Evolutionary conservation across 139 green algal genomes (phyloP).

Genomic region (Axilococcus clingmanii): DNA sequence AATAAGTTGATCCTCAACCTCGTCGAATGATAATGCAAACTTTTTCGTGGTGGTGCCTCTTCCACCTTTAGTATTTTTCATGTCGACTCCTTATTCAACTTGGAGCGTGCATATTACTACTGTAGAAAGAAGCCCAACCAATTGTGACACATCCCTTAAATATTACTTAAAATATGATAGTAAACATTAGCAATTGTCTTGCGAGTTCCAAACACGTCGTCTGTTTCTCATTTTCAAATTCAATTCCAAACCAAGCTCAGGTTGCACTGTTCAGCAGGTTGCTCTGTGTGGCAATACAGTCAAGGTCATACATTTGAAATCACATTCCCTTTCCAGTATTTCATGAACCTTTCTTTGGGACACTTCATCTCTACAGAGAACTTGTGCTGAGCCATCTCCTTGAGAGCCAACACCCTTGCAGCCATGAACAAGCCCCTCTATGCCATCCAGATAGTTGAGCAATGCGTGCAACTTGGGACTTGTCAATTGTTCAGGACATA

Average conservation of each 20-base stretch:
- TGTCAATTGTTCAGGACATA: constrained; percentile 52
- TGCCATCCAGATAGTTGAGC: constrained; percentile 24
- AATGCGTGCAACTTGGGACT: constrained; percentile 50
- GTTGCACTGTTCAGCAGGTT: not conserved
- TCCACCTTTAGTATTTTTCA: too few species aligned
- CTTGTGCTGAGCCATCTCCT: constrained; percentile 66
- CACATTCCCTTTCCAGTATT: constrained; percentile 15
- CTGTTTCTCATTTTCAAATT: too few species aligned
- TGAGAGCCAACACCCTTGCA: constrained; percentile 63
- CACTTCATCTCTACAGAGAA: constrained; percentile 36
- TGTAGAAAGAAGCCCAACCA: too few species aligned
- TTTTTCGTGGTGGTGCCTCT: too few species aligned
- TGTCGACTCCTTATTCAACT: too few species aligned
- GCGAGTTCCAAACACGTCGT: too few species aligned
- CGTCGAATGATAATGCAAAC: too few species aligned
- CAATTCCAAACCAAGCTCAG: not conserved
- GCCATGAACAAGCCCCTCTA: constrained; percentile 45
- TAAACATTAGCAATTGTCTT: too few species aligned
- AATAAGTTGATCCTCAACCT: too few species aligned
- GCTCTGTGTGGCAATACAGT: constrained; percentile 4
- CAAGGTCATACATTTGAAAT: constrained; percentile 16
- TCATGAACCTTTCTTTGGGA: constrained; percentile 28
- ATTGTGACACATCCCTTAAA: too few species aligned
- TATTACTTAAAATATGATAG: too few species aligned
- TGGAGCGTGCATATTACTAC: too few species aligned